Base-by-base conservation (phyloP, 2,329 filamentous ascomycete genomes). In the Cladobotryum protrusum region DNA sequence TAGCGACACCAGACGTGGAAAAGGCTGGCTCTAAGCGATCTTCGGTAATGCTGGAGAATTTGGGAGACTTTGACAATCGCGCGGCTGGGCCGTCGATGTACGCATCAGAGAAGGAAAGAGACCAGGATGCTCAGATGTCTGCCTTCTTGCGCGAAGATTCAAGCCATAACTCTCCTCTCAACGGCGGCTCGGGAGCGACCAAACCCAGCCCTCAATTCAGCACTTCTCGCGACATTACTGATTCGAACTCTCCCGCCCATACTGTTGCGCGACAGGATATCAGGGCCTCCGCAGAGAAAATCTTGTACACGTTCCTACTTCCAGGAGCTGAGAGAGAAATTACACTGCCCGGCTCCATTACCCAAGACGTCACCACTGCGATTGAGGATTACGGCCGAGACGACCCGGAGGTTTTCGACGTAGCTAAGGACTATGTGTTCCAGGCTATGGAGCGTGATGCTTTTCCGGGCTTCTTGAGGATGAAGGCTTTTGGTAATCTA, bases 361-460 rank as follows among this genome's bases (percentile, higher is more conserved):
- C 92, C 0, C 79, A 87, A 48, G 85, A 91, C 19, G 91, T 97
- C 52, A 95, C 90, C 36, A 79, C 84, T 17, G 82, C 89, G 13
- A 95, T 99, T 55, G 93, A 99, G 70, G 86, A 92, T 58, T 85
- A 89, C 56, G 89, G 89, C 42, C 84, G 93, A 59, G 93, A 97
- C 61, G 93, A 99, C 64, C 93, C 93, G 0, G 93, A 99, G 67
- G 87, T 99, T 12, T 99, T 99, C 61, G 93, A 97, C 65, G 84
- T 89, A 17, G 93, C 93, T 48, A 99, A 99, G 74, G 93, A 99
- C 72, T 99, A 97, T 66, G 93, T 97, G 55, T 99, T 97, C 69
- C 95, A 99, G 71, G 95, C 95, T 33, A 99, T 99, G 93, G 95
- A 99, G 72, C 83, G 95, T 49, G 93, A 99, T 72, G 93, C 95